A percentile compares a stretch with the other conserved stretches of the same genome.
Evolutionary conservation across 352 stramenopile genomes (phyloP).

Genomic region (Phytophthora cactorum): DNA sequence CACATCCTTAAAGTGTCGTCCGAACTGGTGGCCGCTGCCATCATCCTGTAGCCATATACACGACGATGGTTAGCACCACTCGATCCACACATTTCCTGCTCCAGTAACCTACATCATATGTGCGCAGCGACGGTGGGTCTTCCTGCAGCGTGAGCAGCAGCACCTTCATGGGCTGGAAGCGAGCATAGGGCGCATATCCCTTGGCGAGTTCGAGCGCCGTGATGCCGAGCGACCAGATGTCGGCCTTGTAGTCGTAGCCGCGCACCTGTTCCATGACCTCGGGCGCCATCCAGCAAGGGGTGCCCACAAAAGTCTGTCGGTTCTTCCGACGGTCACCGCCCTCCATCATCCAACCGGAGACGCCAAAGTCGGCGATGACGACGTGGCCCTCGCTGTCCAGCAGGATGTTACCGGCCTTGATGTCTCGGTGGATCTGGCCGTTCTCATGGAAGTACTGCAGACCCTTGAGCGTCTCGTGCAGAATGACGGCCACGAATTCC

Average conservation of each 20-base stretch:
- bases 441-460: conserved; percentile 99
- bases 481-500: conserved; percentile 97
- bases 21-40: conserved; percentile 83
- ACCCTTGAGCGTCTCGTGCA: conserved; percentile 96
- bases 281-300: conserved; percentile 97
- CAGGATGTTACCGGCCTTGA: conserved; percentile 99
- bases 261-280: conserved; percentile 93
- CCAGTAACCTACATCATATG: conserved; percentile 76
- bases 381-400: conserved; percentile 94
- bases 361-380: conserved; percentile 98
- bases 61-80: conserved; percentile 4
- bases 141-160: conserved; percentile 97
- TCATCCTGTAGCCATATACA: conserved; percentile 60
- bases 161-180: conserved; percentile 99
- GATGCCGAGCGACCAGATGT: conserved; percentile 99
- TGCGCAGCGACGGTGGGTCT: conserved; percentile 92
- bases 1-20: conserved; percentile 88
- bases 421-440: conserved; percentile 98
- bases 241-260: conserved; percentile 96
- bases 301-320: conserved; percentile 98
- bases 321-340: conserved; percentile 94
- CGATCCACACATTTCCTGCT: neutral
- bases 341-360: conserved; percentile 98
- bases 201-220: conserved; percentile 99
- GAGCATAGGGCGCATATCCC: conserved; percentile 98